Conservation (phyloP, 805 yeast genomes). For the Ogataea henricii region DNA sequence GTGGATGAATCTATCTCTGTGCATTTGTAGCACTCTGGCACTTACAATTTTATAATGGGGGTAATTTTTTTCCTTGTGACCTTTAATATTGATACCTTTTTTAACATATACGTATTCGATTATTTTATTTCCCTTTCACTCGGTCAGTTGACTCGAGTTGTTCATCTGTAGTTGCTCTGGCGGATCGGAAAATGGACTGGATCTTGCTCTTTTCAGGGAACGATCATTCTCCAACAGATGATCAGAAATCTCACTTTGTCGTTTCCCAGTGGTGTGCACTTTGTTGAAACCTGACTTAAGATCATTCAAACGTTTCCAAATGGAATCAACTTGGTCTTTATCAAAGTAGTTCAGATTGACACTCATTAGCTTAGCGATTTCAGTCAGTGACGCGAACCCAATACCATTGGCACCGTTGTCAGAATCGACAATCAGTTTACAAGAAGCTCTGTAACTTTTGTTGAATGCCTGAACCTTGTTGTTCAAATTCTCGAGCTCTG, state of each 20-base stretch:
- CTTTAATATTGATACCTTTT: not conserved
- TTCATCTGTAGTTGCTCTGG: not conserved
- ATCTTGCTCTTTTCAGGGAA: not conserved
- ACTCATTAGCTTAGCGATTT: slow-evolving; percentile 8
- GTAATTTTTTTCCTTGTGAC: not conserved
- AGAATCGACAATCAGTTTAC: slow-evolving; percentile 4
- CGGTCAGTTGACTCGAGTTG: not conserved
- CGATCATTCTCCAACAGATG: not conserved
- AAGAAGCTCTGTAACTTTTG: slow-evolving; percentile 21
- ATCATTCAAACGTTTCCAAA: not conserved
- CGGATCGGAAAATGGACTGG: slow-evolving; percentile 1
- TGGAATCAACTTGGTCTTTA: slow-evolving; percentile 9
- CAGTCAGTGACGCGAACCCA: slow-evolving; percentile 13
- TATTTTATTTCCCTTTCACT: not conserved
- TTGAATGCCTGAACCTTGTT: slow-evolving; percentile 19
- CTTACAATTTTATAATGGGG: not conserved
- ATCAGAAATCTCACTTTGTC: not conserved
- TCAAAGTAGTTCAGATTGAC: slow-evolving; percentile 13
- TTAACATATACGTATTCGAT: not conserved
- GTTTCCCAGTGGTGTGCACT: not conserved
- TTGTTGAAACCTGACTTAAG: slow-evolving; percentile 3
- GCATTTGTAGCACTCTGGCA: not conserved
- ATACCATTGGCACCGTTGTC: slow-evolving; percentile 10
- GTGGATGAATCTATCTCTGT: not conserved
- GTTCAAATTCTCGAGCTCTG: slow-evolving; percentile 24